Evolutionary conservation across 2,329 filamentous ascomycete species (phyloP).

Genomic region (Venturia effusa): DNA sequence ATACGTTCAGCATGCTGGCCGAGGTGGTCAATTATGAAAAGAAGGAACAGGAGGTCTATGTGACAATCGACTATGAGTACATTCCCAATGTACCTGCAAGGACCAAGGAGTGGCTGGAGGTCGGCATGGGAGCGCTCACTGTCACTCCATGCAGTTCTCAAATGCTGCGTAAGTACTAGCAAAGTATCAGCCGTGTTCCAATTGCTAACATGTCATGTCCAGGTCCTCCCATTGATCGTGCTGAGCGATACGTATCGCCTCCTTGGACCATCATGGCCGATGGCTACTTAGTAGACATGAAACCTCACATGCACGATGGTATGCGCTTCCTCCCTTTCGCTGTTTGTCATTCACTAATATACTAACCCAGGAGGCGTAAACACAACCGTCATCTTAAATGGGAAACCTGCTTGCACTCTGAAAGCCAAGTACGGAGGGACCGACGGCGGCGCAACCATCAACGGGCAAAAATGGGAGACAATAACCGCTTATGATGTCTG

Average conservation of each 20-base stretch:
- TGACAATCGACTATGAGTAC: constrained; percentile 10
- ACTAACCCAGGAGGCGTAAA: background rate
- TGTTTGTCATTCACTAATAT: background rate
- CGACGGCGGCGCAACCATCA: constrained; percentile 6
- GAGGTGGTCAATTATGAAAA: constrained; percentile 11
- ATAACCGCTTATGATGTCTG: constrained; percentile 5
- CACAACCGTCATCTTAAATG: constrained; percentile 4
- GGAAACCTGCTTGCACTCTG: background rate
- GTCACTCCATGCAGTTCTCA: constrained; percentile 4
- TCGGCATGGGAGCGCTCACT: constrained; percentile 7
- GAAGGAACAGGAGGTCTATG: constrained; percentile 4
- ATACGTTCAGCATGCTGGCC: background rate
- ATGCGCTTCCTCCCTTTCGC: background rate
- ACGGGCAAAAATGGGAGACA: constrained; percentile 11
- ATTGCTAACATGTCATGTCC: too few species aligned
- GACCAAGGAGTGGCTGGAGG: constrained; percentile 8
- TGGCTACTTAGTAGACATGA: constrained; percentile 9
- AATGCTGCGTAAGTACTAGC: background rate
- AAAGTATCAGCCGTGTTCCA: too few species aligned
- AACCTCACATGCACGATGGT: constrained; percentile 10
- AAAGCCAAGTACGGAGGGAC: constrained; percentile 5
- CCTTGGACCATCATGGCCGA: constrained; percentile 4
- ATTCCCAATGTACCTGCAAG: constrained; percentile 1
- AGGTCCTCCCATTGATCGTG: constrained; percentile 5
- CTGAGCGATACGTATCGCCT: constrained; percentile 7